Evolutionary conservation across 805 yeast species (phyloP), one percentile per base, ranked within the genome.

Genomic region (Hanseniaspora pseudoguilliermondii): DNA sequence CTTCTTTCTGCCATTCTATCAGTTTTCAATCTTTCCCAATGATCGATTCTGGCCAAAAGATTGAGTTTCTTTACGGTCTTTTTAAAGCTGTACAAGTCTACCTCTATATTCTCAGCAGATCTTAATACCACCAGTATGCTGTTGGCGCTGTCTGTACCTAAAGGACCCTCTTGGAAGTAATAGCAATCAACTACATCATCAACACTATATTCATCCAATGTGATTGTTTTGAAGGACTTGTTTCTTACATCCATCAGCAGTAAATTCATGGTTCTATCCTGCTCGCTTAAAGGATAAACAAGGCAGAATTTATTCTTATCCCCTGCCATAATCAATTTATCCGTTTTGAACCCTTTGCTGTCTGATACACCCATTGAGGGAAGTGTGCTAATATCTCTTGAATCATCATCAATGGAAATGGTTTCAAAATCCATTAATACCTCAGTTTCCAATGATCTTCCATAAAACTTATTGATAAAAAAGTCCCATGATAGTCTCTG

Each of bases 1-100:
- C 56, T 46, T 46, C 56, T 46, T 21, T 53, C 56, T 29, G 56
- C 46, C 48, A 53, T n/a, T 23, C 56, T 44, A 27, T 53, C 50
- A 5, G 56, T 46, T 32, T 53, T 44, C 23, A 53, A 35, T 32
- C 50, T 44, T 35, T 43, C 34, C 50, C 56, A 53, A 23, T 53
- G 39, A 25, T 53, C 56, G n/a, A 53, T 32, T 27, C 29, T 44
- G 9, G 39, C 21, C 32, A 53, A 23, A 23, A 53, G 16, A 32
- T 39, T 46, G 10, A 53, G n/a, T n/a, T 53, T 44, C 11, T 21
- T 53, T 21, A 11, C 35, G 15, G 32, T 29, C 13, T 46, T 27
- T 29, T 21, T 39, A 21, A n/a, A 34, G 18, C 35, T 32, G 23
- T 32, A 27, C 32, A 53, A 39, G 23, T 53, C 41, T 15, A 53